A percentile compares a stretch with the other conserved stretches of the same genome.
These are phyloP conservation scores for Globisporangium nodosum DNA, from an alignment of 352 stramenopile genomes.

Conservation along the genomic window DNA sequence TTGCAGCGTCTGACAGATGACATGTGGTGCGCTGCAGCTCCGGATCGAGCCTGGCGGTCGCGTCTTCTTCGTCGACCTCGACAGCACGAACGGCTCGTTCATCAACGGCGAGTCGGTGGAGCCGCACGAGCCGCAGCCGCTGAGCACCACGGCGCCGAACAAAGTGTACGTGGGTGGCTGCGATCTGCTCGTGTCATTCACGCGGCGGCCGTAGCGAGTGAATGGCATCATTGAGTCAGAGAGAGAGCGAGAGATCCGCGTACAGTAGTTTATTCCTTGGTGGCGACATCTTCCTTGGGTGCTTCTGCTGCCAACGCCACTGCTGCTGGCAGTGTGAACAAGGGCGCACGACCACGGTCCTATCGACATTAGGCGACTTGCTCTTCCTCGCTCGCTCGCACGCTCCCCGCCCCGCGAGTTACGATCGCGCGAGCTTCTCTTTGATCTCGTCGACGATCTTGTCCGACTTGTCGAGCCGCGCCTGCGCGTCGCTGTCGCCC, in stretches of 20 bases:
- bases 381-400: not conserved
- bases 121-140: slow-evolving; percentile 38
- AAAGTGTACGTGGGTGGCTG: slow-evolving; percentile 49
- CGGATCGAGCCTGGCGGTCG: slow-evolving; percentile 55
- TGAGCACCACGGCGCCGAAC: slow-evolving; percentile 35
- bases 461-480: slow-evolving; percentile 64
- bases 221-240: not conserved
- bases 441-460: slow-evolving; percentile 75
- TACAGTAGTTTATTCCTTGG: slow-evolving; percentile 26
- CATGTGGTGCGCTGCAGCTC: slow-evolving; percentile 23
- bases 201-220: slow-evolving; percentile 24
- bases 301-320: slow-evolving; percentile 6
- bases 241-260: slow-evolving; percentile 3
- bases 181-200: slow-evolving; percentile 49
- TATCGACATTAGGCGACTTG: no score
- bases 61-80: slow-evolving; percentile 68
- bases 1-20: not conserved
- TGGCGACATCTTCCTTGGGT: slow-evolving; percentile 19
- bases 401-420: not conserved
- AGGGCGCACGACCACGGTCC: no score
- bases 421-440: slow-evolving; percentile 34
- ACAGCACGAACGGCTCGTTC: slow-evolving; percentile 77
- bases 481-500: slow-evolving; percentile 57
- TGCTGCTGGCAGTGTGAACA: not conserved
- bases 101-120: slow-evolving; percentile 52